Base-by-base conservation (phyloP, 108 stramenopile genomes). In the Skeletonema menzelii region DNA sequence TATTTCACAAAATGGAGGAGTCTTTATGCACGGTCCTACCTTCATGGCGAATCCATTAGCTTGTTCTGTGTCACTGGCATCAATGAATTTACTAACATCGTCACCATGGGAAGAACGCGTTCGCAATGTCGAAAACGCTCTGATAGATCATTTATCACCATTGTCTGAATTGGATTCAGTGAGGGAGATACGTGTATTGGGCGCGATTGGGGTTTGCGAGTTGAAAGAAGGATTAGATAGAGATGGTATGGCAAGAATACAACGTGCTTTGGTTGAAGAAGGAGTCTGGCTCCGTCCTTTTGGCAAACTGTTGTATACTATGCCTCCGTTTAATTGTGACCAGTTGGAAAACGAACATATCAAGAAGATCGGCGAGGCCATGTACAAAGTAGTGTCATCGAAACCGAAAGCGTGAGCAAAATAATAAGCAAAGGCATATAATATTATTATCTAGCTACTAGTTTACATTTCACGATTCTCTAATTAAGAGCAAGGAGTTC, bases 171-270 rank as follows among this genome's bases (percentile, higher is more conserved):
- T 83, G 35, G 74, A 78, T 22, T 86, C 87, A 13, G 94, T 95
- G 5, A 27, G 68, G 40, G 90, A 93, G 72, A 91, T 95, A 2
- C 80, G 94, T 14, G 94, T 95, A 17, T 34, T 87, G 67, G 94
- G 94, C n/a, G 94, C 91, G 2, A 91, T 95, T 67, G 94, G 94
- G 11, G 94, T 95, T 19, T 80, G 89, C 12, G 92, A 95, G 69
- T 77, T 95, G 66, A 79, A 84, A 20, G 83, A 89, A 37, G 84
- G 87, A 17, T 75, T 92, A 59, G 76, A 86, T 34, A 55, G 72
- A 64, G 79, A 80, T 34, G 40, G 40, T 8, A 88, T 85, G 86
- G 84, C 73, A 30, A 59, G 46, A n/a, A 71, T 86, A 10, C 89
- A 89, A 71, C 74, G 78, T 15, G 60, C 59, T 24, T 59, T 89